These are phyloP conservation scores for Lophiostoma macrostomum DNA, from an alignment of 495 filamentous ascomycete genomes.

Conservation along the genomic window DNA sequence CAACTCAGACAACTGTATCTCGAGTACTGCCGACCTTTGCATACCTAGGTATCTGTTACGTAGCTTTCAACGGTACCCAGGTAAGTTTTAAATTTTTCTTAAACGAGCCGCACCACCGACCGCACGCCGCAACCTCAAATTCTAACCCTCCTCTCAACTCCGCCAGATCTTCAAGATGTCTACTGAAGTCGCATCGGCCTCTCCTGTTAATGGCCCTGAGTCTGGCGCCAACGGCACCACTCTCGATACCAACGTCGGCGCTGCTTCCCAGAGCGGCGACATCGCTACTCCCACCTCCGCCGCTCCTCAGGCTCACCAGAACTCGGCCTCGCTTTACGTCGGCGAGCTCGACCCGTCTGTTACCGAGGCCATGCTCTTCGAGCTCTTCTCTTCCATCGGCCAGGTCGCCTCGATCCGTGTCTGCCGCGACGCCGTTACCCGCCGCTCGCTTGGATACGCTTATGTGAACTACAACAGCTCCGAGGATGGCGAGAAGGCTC, in stretches of 20 bases:
- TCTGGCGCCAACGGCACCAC: conserved; percentile 59
- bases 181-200: conserved; percentile 57
- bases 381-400: conserved; percentile 99
- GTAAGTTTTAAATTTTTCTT: too few species aligned
- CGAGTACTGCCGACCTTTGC: too few species aligned
- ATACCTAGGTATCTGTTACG: too few species aligned
- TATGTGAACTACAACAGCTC: conserved; percentile 99
- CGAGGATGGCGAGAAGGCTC: conserved; percentile 90
- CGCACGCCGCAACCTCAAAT: too few species aligned
- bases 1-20: too few species aligned
- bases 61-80: too few species aligned
- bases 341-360: conserved; percentile 96
- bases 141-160: too few species aligned
- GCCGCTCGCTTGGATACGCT: conserved; percentile 97
- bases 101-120: too few species aligned
- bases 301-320: conserved; percentile 69
- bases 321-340: conserved; percentile 97
- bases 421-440: conserved; percentile 97
- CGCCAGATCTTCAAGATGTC: conserved; percentile 52
- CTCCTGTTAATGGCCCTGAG: conserved; percentile 62
- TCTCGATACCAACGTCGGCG: conserved; percentile 64
- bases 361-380: conserved; percentile 99
- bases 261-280: conserved; percentile 57
- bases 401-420: conserved; percentile 99
- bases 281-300: conserved; percentile 68